These are phyloP conservation scores for Flaveria ramosissima DNA, from an alignment of 129 eudicot species.

Conservation along the genomic window DNA sequence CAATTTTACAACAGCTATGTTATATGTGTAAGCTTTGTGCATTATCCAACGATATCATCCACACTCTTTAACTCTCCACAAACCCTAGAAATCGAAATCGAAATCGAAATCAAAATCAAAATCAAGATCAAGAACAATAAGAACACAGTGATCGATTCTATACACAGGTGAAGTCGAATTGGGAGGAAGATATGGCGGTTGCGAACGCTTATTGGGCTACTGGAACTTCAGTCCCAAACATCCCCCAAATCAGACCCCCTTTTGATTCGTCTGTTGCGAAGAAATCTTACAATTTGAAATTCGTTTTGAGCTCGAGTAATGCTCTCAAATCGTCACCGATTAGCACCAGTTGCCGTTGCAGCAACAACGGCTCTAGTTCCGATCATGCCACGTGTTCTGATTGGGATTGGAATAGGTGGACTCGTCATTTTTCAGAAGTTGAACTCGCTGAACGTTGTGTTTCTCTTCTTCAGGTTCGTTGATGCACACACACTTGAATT, in stretches of 20 bases:
- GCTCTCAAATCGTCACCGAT: constrained; percentile 24
- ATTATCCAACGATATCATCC: constrained; percentile 55
- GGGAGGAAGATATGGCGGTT: constrained; percentile 50
- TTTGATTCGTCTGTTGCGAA: constrained; percentile 24
- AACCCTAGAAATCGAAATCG: constrained; percentile 23
- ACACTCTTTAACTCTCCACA: constrained; percentile 26
- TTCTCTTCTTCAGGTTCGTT: constrained; percentile 80
- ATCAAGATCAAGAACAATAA: too few relatives aligned
- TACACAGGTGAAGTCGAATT: too few relatives aligned
- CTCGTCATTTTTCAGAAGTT: constrained; percentile 75
- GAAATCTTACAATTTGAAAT: constrained; percentile 29
- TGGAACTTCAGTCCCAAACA: constrained; percentile 48
- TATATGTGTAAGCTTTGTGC: background rate
- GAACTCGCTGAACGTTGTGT: constrained; percentile 85
- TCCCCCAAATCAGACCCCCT: constrained; percentile 50
- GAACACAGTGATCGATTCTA: background rate
- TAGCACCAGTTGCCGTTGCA: constrained; percentile 42
- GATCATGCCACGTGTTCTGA: constrained; percentile 46
- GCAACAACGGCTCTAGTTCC: constrained; percentile 12
- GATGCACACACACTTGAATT: background rate
- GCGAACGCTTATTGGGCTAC: constrained; percentile 66
- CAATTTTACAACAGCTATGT: too few relatives aligned
- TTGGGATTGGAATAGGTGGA: constrained; percentile 99
- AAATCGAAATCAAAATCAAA: background rate
- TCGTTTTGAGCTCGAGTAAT: constrained; percentile 27